Conservation (phyloP, 2,329 filamentous ascomycete genomes). For the Paradendryphiella salina region DNA sequence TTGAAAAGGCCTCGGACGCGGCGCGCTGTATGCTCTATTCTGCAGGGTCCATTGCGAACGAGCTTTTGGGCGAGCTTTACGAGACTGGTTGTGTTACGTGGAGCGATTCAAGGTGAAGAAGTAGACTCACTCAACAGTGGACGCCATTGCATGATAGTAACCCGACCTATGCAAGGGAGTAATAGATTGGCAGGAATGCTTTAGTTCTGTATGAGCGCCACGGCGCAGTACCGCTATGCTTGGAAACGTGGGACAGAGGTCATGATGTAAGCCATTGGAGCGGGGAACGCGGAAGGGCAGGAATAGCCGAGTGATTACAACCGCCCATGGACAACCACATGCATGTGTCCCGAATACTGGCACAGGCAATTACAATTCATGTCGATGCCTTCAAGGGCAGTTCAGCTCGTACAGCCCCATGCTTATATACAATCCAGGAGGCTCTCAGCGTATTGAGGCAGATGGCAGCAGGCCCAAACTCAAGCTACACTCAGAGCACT, state of each 20-base stretch:
- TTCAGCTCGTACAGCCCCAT: too few relatives aligned
- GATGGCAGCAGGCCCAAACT: too few relatives aligned
- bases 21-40: constrained; percentile 31
- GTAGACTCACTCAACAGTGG: constrained; percentile 4
- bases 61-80: constrained; percentile 49
- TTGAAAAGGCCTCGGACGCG: constrained; percentile 42
- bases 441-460: too few relatives aligned
- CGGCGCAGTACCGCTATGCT: not conserved
- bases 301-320: constrained; percentile 13
- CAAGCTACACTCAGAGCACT: too few relatives aligned
- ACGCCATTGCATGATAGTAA: not conserved
- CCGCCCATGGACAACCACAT: not conserved
- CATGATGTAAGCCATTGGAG: constrained; percentile 11
- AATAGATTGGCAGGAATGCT: not conserved
- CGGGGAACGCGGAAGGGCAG: constrained; percentile 5
- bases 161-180: too few relatives aligned
- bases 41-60: constrained; percentile 46
- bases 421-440: too few relatives aligned
- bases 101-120: not conserved
- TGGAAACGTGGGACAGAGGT: not conserved
- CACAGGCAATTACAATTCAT: not conserved
- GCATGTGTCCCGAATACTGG: too few relatives aligned
- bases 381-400: too few relatives aligned
- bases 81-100: constrained; percentile 38
- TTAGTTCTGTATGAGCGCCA: not conserved